Evolutionary conservation across 495 filamentous ascomycete genomes (phyloP).

Genomic region (Achaetomiella virescens): DNA sequence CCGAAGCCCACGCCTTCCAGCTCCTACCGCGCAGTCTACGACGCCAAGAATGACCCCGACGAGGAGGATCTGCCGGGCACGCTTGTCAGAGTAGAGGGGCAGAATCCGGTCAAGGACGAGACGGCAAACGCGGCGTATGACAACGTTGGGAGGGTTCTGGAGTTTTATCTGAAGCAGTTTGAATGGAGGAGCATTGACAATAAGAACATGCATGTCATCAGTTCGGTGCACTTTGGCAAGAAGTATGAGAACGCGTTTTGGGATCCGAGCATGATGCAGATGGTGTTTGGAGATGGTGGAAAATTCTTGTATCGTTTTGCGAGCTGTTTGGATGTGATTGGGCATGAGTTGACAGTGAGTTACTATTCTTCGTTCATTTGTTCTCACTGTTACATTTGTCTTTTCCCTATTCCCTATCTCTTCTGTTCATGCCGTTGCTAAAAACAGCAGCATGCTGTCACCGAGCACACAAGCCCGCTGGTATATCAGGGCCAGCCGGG

Average conservation of each 20-base stretch:
- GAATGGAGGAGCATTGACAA: constrained; percentile 42
- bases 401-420: no score
- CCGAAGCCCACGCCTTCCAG: constrained; percentile 7
- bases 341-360: constrained; percentile 41
- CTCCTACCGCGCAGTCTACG: constrained; percentile 36
- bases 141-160: constrained; percentile 35
- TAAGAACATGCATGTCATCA: constrained; percentile 36
- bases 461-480: constrained; percentile 38
- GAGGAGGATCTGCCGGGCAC: constrained; percentile 33
- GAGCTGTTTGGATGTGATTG: constrained; percentile 44
- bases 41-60: constrained; percentile 28
- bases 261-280: constrained; percentile 25
- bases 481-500: constrained; percentile 39
- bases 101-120: constrained; percentile 27
- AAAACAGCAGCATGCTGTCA: constrained; percentile 36
- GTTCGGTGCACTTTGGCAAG: constrained; percentile 39
- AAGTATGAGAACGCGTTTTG: constrained; percentile 42
- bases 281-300: constrained; percentile 47
- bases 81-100: constrained; percentile 35
- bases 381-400: no score
- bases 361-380: no score
- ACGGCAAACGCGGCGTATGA: constrained; percentile 36
- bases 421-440: not conserved
- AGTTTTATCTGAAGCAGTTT: constrained; percentile 41
- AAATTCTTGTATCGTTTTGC: constrained; percentile 38